phyloP scores from a whole-genome alignment of 768 basidiomycete genomes.

The Roridomyces roridus region DNA sequence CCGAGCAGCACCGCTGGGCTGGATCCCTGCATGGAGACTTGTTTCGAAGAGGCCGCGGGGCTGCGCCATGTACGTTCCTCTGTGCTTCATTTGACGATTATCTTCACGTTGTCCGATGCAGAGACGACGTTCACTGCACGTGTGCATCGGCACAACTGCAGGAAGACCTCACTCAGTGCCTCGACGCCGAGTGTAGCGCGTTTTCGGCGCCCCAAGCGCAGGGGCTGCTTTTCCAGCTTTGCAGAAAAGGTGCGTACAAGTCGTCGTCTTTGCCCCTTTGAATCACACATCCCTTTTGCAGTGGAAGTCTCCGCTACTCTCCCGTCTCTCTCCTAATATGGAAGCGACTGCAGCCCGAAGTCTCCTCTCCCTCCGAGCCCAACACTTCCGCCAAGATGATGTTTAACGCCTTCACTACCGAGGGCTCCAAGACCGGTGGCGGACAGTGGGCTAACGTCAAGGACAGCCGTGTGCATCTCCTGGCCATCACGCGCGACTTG shows the following conservation, averaged over 20 bases:
- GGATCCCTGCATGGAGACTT: conserved; percentile 26
- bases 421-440: too few species aligned
- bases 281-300: too few species aligned
- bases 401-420: too few species aligned
- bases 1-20: conserved; percentile 24
- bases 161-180: conserved; percentile 20
- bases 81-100: neutral
- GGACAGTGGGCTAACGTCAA: too few species aligned
- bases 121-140: conserved; percentile 21
- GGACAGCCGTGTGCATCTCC: too few species aligned
- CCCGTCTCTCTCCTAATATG: conserved; percentile 27
- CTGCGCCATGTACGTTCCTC: conserved; percentile 8
- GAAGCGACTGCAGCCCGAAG: conserved; percentile 38
- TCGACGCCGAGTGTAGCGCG: conserved; percentile 21
- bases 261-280: too few species aligned
- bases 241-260: conserved; percentile 27
- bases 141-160: conserved; percentile 25
- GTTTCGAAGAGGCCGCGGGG: conserved; percentile 19
- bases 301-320: too few species aligned
- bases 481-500: too few species aligned
- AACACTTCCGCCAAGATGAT: conserved; percentile 45
- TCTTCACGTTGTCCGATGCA: neutral
- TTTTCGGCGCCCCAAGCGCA: conserved; percentile 20
- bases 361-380: conserved; percentile 35
- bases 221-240: conserved; percentile 20